Evolutionary conservation across 75 land plant genomes (phyloP).

Genomic region (Ceratopteris richardii): DNA sequence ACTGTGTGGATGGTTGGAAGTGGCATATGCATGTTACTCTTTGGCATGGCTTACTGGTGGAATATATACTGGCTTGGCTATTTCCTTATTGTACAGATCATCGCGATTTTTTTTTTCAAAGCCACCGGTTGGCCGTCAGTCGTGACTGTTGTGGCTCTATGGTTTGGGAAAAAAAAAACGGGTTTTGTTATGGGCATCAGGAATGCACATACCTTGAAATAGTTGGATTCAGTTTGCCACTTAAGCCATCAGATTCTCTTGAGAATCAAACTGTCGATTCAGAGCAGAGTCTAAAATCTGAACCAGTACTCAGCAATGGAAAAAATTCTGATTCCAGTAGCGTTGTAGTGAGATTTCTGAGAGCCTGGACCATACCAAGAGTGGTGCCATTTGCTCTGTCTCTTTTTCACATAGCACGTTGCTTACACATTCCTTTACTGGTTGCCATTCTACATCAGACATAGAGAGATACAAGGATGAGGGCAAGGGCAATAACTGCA

Average conservation of each 20-base stretch:
- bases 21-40: constrained; percentile 44
- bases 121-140: constrained; percentile 39
- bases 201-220: constrained; percentile 49
- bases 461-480: constrained; percentile 62
- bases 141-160: constrained; percentile 27
- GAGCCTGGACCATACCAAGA: constrained; percentile 93
- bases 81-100: constrained; percentile 33
- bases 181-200: constrained; percentile 34
- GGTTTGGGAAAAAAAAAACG: constrained; percentile 27
- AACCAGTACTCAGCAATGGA: constrained; percentile 16
- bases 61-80: constrained; percentile 53
- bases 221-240: constrained; percentile 31
- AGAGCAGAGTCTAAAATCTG: no score
- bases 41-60: constrained; percentile 59
- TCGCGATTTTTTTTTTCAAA: constrained; percentile 18
- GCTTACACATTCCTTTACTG: constrained; percentile 96
- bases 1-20: constrained; percentile 71
- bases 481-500: constrained; percentile 80
- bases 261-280: neutral
- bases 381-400: constrained; percentile 91
- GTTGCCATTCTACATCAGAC: constrained; percentile 94
- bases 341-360: constrained; percentile 63
- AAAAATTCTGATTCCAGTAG: constrained; percentile 12
- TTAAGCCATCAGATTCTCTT: constrained; percentile 10
- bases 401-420: constrained; percentile 85